Conservation (phyloP, 2,329 filamentous ascomycete genomes). For the Aspergillus texensis region DNA sequence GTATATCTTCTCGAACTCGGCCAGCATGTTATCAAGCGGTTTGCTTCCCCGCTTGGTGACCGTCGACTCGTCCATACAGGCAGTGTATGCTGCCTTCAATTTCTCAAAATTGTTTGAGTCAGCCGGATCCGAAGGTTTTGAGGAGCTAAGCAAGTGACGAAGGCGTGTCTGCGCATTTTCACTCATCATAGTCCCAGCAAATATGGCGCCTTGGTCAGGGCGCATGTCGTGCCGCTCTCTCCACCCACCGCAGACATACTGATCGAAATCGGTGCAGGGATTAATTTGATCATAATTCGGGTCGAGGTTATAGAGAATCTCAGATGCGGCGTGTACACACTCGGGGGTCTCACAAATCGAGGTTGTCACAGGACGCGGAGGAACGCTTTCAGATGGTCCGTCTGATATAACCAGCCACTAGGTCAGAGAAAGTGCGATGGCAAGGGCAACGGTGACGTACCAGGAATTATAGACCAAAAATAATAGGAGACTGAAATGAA, state of each 20-base stretch:
- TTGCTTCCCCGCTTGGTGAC: constrained; percentile 58
- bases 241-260: constrained; percentile 70
- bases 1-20: constrained; percentile 53
- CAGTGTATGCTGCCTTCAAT: constrained; percentile 64
- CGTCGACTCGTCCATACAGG: constrained; percentile 65
- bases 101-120: constrained; percentile 62
- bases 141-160: constrained; percentile 64
- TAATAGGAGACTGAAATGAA: constrained; percentile 14
- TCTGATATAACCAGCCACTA: constrained; percentile 10
- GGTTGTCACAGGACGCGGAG: constrained; percentile 21
- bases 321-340: constrained; percentile 65
- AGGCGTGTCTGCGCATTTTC: constrained; percentile 63
- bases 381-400: constrained; percentile 12
- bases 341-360: constrained; percentile 59
- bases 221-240: constrained; percentile 65
- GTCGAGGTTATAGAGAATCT: constrained; percentile 64
- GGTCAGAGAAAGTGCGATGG: background rate
- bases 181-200: constrained; percentile 63
- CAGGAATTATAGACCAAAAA: constrained; percentile 11
- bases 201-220: constrained; percentile 63
- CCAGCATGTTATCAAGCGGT: constrained; percentile 61
- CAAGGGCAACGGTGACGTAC: constrained; percentile 8
- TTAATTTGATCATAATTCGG: constrained; percentile 65
- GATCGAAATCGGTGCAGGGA: constrained; percentile 70
- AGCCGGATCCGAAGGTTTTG: constrained; percentile 38